Conservation (phyloP, 2,329 filamentous ascomycete genomes). For the Colletotrichum paranaense region DNA sequence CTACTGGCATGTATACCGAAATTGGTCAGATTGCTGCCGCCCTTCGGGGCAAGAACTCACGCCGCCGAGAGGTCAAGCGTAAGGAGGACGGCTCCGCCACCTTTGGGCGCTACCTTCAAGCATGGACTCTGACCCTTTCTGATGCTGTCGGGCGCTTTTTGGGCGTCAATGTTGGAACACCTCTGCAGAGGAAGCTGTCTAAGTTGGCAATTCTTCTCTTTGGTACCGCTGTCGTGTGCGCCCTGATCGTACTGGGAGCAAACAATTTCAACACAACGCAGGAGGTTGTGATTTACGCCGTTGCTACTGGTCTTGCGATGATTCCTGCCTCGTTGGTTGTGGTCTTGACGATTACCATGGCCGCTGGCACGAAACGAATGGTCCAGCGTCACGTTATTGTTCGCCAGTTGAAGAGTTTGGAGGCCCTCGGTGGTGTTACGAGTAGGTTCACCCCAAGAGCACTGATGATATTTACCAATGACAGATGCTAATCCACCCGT, state of each 20-base stretch:
- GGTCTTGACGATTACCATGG: constrained; percentile 71
- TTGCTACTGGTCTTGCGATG: constrained; percentile 60
- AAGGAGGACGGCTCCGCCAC: constrained; percentile 54
- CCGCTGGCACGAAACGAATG: constrained; percentile 66
- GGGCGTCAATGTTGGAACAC: constrained; percentile 68
- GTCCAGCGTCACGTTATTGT: constrained; percentile 64
- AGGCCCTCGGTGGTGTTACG: constrained; percentile 66
- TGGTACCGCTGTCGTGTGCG: constrained; percentile 63
- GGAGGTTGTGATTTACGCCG: constrained; percentile 57
- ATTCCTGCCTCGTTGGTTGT: constrained; percentile 61
- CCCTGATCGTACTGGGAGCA: constrained; percentile 57
- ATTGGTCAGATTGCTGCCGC: constrained; percentile 69
- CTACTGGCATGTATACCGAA: constrained; percentile 71
- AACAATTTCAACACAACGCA: constrained; percentile 52
- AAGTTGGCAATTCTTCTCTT: constrained; percentile 77
- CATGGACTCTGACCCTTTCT: constrained; percentile 50
- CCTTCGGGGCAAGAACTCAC: constrained; percentile 52
- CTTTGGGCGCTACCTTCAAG: constrained; percentile 45
- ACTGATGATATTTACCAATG: neutral
- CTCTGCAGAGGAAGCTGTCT: constrained; percentile 75
- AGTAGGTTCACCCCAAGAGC: neutral
- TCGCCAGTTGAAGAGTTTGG: constrained; percentile 61
- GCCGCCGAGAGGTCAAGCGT: constrained; percentile 51
- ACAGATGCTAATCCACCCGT: neutral
- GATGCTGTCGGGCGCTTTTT: constrained; percentile 58